Base-by-base conservation (phyloP, 1,139 yeast genomes). In the Blastobotrys serpentis region DNA sequence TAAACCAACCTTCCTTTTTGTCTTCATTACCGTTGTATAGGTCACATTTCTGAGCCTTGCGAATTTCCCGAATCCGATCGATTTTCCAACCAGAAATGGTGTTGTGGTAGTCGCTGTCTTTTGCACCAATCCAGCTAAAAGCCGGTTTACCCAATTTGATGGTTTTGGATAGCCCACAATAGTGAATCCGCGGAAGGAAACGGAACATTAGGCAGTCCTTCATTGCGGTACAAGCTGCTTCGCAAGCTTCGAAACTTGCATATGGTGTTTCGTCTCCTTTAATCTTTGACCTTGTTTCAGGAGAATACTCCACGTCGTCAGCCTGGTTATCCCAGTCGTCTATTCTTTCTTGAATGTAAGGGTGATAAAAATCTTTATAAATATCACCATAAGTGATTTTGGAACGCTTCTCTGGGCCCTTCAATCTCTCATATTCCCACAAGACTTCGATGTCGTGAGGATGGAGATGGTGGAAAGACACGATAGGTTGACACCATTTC, bases 381-480 rank as follows among this genome's bases (percentile, higher is more conserved):
- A 65, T 51, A 42, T 68, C 69, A 34, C 56, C 53, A 50, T 60
- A 64, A 2, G 60, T 60, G 42, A 67, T 60, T 51, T 52, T 29
- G 63, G 56, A 43, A 59, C 54, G 57, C 43, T 59, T 52, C 4
- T 60, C 54, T 4, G 64, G 62, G 16, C 60, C 59, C 43, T 57
- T 48, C 25, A 59, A 47, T 16, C 60, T 55, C 44, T 68, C 71
- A 54, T 67, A 68, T 47, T 67, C 70, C 63, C 63, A 67, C 36
- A 68, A 52, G 21, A 56, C 50, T 51, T 67, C 70, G 29, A 64
- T 54, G 22, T 68, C 70, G 44, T 56, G 61, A 11, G 67, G 53
- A 7, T 48, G 49, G 17, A 65, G 42, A 40, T 67, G 70, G 49
- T 68, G 71, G 61, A 65, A 66, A 1, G 66, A 52, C 11, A 58